Conservation (phyloP, 352 stramenopile species). For the Ophiocytium majus region DNA sequence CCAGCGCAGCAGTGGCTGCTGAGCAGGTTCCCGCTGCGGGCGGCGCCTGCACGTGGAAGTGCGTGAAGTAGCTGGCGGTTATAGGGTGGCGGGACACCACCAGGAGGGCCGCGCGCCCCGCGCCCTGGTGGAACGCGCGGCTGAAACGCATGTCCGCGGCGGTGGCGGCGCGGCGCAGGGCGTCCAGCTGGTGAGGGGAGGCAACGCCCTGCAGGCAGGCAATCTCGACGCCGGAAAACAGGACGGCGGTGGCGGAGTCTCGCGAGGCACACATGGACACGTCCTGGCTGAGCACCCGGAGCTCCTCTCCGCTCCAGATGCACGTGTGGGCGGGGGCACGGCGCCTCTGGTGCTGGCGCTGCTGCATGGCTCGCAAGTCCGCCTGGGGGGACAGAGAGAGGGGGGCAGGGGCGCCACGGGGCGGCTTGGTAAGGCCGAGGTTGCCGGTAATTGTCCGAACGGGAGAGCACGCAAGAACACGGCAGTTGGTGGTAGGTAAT, state of each 20-base stretch:
- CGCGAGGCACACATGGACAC: neutral
- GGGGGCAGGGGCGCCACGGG: no score
- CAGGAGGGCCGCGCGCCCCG: neutral
- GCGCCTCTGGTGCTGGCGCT: neutral
- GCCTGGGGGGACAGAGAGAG: no score
- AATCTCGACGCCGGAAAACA: neutral
- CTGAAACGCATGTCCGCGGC: neutral
- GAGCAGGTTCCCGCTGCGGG: neutral
- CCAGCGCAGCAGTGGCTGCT: neutral
- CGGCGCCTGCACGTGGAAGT: neutral
- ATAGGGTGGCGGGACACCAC: slow-evolving; percentile 1
- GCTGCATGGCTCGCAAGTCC: neutral
- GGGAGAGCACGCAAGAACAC: no score
- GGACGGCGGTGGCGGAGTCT: no score
- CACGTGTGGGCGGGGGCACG: no score
- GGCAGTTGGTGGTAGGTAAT: no score
- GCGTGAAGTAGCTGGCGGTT: neutral
- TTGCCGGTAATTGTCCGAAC: no score
- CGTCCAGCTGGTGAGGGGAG: neutral
- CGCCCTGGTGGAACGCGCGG: neutral
- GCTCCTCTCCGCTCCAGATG: neutral
- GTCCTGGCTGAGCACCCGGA: neutral
- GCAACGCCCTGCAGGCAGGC: neutral
- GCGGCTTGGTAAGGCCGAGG: no score
- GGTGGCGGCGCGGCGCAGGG: neutral